phyloP scores from a whole-genome alignment of 2,329 filamentous ascomycete species.

The Exophiala aquamarina region DNA sequence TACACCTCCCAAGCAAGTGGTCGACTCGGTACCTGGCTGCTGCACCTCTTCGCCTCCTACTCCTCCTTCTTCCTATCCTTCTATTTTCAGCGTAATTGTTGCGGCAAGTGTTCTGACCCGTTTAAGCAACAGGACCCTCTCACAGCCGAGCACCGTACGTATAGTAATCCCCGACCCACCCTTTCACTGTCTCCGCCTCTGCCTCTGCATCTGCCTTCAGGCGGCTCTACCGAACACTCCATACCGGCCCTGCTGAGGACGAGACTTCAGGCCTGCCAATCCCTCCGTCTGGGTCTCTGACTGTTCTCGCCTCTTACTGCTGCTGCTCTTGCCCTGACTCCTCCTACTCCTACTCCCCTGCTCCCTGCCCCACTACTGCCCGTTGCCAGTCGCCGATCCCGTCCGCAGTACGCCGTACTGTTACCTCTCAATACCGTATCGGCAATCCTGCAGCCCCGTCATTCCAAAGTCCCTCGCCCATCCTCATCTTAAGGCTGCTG shows the following conservation, averaged over 20 bases:
- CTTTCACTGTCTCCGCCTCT: neutral
- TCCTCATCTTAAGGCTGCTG: no score
- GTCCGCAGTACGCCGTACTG: neutral
- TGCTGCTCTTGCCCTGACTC: conserved; percentile 5
- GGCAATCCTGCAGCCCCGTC: neutral
- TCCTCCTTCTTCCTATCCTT: conserved; percentile 5
- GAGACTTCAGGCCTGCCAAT: conserved; percentile 2
- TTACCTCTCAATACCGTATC: conserved; percentile 14
- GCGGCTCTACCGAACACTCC: no score
- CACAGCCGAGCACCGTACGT: conserved; percentile 25
- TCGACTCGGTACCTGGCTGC: no score
- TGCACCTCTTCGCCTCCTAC: conserved; percentile 12
- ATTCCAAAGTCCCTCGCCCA: no score
- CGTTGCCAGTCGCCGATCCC: conserved; percentile 17
- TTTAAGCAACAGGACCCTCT: conserved; percentile 25
- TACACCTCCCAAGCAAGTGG: no score
- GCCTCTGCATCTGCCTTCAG: no score
- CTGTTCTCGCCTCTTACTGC: conserved; percentile 7
- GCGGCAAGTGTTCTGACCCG: conserved; percentile 18
- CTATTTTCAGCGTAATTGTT: conserved; percentile 6
- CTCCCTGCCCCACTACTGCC: conserved; percentile 8
- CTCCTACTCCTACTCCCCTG: conserved; percentile 11
- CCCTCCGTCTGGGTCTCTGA: neutral
- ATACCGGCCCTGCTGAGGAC: conserved; percentile 4
- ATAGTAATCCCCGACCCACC: conserved; percentile 26